Evolutionary conservation across 2,329 filamentous ascomycete species (phyloP).

Genomic region (Chaetomium olivaceum): DNA sequence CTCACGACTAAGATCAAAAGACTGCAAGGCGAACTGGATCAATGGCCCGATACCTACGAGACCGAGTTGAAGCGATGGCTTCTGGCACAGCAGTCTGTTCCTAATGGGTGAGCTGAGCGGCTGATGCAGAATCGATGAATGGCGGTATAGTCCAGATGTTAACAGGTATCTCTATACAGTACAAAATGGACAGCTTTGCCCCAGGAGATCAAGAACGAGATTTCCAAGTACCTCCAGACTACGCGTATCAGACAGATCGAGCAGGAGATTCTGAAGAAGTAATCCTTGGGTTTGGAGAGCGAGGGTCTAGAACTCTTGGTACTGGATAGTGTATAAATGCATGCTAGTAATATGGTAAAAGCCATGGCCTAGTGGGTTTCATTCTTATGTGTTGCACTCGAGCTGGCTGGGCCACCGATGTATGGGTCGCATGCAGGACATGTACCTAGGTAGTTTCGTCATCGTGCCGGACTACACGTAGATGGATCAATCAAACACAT

Average conservation of each 20-base stretch:
- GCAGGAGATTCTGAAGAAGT: neutral
- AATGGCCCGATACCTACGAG: neutral
- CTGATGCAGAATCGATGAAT: neutral
- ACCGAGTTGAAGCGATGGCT: neutral
- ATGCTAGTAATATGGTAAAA: neutral
- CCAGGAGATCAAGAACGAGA: slow-evolving; percentile 5
- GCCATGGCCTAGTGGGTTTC: neutral
- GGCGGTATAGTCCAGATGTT: neutral
- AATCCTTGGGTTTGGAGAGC: neutral
- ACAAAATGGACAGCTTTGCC: neutral
- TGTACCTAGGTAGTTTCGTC: neutral
- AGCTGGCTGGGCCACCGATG: neutral
- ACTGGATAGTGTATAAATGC: neutral
- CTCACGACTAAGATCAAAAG: neutral
- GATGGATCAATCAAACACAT: neutral
- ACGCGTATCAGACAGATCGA: neutral
- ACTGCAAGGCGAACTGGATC: neutral
- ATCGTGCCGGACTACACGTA: neutral
- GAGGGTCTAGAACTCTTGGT: neutral
- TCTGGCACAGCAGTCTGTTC: neutral
- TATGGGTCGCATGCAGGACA: neutral
- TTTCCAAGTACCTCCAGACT: slow-evolving; percentile 3
- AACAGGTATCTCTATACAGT: neutral
- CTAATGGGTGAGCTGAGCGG: neutral
- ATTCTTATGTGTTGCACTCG: neutral